A percentile compares a stretch with the other conserved stretches of the same genome.
Evolutionary conservation across 176 grass and related monocot genomes (phyloP).

Genomic region (Sorghum bicolor): Sorghum_bicolor_NCBIv3 NC_012872.2:9676501-9677000

Average conservation of each 20-base stretch:
- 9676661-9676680: background rate
- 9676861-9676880: slow-evolving; percentile 45
- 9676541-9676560: too few relatives aligned
- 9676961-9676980: slow-evolving; percentile 51
- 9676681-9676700: background rate
- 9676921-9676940: slow-evolving; percentile 67
- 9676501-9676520: too few relatives aligned
- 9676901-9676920: slow-evolving; percentile 97
- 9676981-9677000: slow-evolving; percentile 53
- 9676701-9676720: background rate
- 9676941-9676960: slow-evolving; percentile 74
- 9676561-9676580: too few relatives aligned
- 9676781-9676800: background rate
- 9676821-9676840: background rate
- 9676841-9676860: background rate
- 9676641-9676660: background rate
- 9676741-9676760: background rate
- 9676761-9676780: background rate
- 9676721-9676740: background rate
- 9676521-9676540: too few relatives aligned
- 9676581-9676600: too few relatives aligned
- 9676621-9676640: background rate
- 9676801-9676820: background rate
- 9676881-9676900: slow-evolving; percentile 65
- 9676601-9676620: too few relatives aligned